Percentiles rank a stretch among this genome's conserved stretches.
Evolutionary conservation across 176 grass and related monocot genomes (phyloP).

Genomic region (Zoysia pacifica): DNA sequence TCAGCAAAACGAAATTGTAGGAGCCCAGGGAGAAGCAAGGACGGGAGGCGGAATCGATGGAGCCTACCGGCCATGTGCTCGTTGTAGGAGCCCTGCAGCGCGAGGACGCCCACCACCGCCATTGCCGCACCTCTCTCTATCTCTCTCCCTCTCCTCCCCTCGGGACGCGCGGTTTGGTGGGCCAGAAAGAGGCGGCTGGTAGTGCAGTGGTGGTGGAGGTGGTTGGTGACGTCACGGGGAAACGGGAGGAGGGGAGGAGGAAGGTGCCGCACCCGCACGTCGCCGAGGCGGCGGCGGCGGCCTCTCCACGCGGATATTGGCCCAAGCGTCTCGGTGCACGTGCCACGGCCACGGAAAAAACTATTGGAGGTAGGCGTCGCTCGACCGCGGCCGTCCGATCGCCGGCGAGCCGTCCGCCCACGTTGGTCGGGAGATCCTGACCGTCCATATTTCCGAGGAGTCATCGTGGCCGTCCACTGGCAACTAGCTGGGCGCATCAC

Average conservation of each 20-base stretch:
- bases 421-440: background rate
- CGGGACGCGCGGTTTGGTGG: slow-evolving; percentile 8
- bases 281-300: slow-evolving; percentile 47
- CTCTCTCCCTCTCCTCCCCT: background rate
- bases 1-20: slow-evolving; percentile 6
- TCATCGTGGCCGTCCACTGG: background rate
- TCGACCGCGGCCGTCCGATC: slow-evolving; percentile 5
- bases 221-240: slow-evolving; percentile 30
- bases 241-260: slow-evolving; percentile 3
- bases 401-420: slow-evolving; percentile 9
- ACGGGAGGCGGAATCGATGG: background rate
- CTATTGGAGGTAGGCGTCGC: background rate
- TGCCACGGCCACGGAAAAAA: slow-evolving; percentile 14
- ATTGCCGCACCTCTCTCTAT: slow-evolving; percentile 1
- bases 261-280: slow-evolving; percentile 57
- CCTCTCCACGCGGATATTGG: background rate
- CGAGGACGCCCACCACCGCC: slow-evolving; percentile 88
- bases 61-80: slow-evolving; percentile 79
- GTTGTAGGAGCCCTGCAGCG: slow-evolving; percentile 98
- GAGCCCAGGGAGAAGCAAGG: background rate
- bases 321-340: slow-evolving; percentile 28
- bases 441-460: background rate
- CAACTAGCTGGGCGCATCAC: background rate
- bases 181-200: background rate
- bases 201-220: background rate